These are phyloP conservation scores for Hericium alpestre DNA, from an alignment of 768 basidiomycete genomes.

Conservation along the genomic window DNA sequence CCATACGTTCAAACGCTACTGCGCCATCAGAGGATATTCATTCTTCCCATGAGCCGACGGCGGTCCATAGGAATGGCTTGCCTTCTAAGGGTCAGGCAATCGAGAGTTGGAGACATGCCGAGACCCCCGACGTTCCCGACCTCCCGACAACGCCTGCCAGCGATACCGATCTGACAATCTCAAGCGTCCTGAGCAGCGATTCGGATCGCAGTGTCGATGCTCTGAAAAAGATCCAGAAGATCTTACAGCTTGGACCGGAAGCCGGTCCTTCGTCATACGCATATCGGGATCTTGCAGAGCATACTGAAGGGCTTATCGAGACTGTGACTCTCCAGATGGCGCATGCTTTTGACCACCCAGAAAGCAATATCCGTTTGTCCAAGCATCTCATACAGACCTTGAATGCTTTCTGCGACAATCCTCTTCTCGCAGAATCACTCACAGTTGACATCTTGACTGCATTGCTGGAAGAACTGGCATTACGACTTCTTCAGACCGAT, in stretches of 20 bases:
- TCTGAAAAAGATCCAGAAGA: conserved; percentile 85
- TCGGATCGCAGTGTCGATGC: conserved; percentile 81
- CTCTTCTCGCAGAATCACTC: conserved; percentile 77
- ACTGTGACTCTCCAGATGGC: conserved; percentile 88
- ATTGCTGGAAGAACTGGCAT: conserved; percentile 84
- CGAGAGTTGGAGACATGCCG: conserved; percentile 13
- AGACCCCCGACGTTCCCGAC: conserved; percentile 25
- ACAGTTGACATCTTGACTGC: conserved; percentile 77
- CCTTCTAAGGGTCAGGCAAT: conserved; percentile 15
- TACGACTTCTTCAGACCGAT: conserved; percentile 88
- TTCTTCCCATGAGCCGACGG: neutral
- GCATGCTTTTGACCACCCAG: conserved; percentile 77
- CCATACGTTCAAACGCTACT: conserved; percentile 6
- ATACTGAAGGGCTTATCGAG: conserved; percentile 77
- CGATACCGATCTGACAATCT: conserved; percentile 74
- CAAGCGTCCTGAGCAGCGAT: conserved; percentile 83
- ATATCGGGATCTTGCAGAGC: conserved; percentile 70
- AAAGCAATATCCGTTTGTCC: conserved; percentile 84
- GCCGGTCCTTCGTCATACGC: conserved; percentile 54
- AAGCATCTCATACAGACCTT: conserved; percentile 97
- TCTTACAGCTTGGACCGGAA: conserved; percentile 68
- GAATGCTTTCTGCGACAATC: conserved; percentile 88
- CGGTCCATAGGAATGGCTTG: neutral
- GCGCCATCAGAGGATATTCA: conserved; percentile 1
- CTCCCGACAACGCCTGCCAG: conserved; percentile 27